phyloP scores from a whole-genome alignment of 768 basidiomycete species.

The Lactarius sp. region DNA sequence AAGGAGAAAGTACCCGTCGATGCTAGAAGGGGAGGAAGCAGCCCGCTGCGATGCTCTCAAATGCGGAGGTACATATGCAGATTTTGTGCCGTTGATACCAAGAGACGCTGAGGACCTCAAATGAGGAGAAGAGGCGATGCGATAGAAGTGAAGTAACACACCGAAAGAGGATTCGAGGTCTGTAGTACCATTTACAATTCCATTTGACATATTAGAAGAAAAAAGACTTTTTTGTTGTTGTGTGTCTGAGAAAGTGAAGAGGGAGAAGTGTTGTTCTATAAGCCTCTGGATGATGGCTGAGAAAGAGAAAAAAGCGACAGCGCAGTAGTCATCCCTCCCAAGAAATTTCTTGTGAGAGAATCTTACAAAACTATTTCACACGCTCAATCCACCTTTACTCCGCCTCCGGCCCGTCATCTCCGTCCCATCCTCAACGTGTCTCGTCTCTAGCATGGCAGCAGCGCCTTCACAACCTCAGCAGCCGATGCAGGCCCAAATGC shows the following conservation, averaged over 20 bases:
- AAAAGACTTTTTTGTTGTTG: conserved; percentile 21
- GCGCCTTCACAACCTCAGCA: conserved; percentile 33
- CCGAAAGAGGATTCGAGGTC: conserved; percentile 75
- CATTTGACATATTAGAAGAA: conserved; percentile 79
- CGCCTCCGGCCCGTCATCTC: not conserved
- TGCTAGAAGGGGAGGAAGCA: conserved; percentile 47
- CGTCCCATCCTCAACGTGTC: not conserved
- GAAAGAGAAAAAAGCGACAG: conserved; percentile 27
- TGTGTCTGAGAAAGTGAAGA: conserved; percentile 20
- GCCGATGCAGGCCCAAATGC: conserved; percentile 28
- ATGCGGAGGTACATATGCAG: conserved; percentile 87
- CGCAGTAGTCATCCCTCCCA: not conserved
- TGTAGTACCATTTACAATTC: conserved; percentile 73
- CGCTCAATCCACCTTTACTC: not conserved
- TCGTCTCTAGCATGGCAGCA: conserved; percentile 35
- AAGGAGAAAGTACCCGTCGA: conserved; percentile 47
- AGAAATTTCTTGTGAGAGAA: conserved; percentile 23
- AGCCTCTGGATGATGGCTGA: conserved; percentile 35
- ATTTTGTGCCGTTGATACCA: conserved; percentile 61
- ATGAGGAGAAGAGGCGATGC: not conserved
- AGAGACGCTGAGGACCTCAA: conserved; percentile 53
- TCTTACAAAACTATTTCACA: conserved; percentile 21
- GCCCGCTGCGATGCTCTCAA: conserved; percentile 83
- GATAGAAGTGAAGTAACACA: conserved; percentile 9
- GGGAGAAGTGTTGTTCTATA: conserved; percentile 35